These are phyloP conservation scores for Penicillium ucsense DNA, from an alignment of 495 filamentous ascomycete species.

Conservation along the genomic window DNA sequence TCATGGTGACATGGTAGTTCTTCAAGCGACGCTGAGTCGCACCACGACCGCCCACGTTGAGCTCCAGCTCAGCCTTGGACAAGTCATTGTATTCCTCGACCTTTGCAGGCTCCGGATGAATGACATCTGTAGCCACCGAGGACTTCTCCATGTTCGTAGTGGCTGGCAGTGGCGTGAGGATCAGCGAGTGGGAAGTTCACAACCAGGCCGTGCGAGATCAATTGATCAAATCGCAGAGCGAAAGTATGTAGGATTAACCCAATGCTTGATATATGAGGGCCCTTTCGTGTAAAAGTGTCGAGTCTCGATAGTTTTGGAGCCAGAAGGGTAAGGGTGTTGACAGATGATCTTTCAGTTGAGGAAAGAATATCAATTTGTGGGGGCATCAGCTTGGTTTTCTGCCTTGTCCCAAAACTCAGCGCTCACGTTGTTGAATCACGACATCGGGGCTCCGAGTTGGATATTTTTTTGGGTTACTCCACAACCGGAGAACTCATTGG, in stretches of 20 bases:
- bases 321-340: too few relatives aligned
- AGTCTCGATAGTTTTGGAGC: too few relatives aligned
- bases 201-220: too few relatives aligned
- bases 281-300: too few relatives aligned
- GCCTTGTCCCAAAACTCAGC: conserved; percentile 6
- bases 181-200: too few relatives aligned
- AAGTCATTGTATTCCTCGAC: conserved; percentile 13
- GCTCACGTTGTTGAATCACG: conserved; percentile 8
- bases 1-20: conserved; percentile 33
- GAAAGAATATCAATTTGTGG: not conserved
- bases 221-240: too few relatives aligned
- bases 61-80: conserved; percentile 22
- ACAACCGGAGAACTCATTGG: conserved; percentile 11
- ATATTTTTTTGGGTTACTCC: conserved; percentile 6
- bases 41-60: conserved; percentile 29
- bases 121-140: conserved; percentile 5
- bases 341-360: not conserved
- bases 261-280: too few relatives aligned
- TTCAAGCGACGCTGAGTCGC: conserved; percentile 26
- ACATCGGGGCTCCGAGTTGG: conserved; percentile 10
- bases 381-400: conserved; percentile 3
- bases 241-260: too few relatives aligned
- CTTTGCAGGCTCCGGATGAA: conserved; percentile 9
- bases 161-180: not conserved
- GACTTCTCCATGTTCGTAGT: conserved; percentile 8